These are phyloP conservation scores for Stemphylium vesicarium DNA, from an alignment of 2,329 filamentous ascomycete species.

Conservation along the genomic window DNA sequence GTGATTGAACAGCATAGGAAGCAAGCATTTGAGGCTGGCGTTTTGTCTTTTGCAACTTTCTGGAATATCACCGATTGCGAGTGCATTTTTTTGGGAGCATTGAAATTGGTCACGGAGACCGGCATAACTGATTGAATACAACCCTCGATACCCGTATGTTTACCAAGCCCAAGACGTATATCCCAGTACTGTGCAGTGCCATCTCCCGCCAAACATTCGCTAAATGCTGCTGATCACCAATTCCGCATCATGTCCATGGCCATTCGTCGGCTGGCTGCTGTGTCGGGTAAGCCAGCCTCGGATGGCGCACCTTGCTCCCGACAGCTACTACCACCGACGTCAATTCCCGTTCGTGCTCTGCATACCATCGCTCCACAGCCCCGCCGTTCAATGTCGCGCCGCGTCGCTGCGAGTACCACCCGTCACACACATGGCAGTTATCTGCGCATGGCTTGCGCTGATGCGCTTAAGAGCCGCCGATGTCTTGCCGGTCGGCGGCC, in stretches of 20 bases:
- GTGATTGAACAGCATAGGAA: conserved; percentile 31
- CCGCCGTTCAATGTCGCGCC: conserved; percentile 12
- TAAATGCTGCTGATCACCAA: not conserved
- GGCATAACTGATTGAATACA: not conserved
- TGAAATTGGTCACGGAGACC: conserved; percentile 1
- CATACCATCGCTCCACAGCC: conserved; percentile 16
- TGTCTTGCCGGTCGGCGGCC: conserved; percentile 5
- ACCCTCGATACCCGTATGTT: not conserved
- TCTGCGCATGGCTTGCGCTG: not conserved
- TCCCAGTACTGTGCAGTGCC: not conserved
- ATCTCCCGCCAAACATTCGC: not conserved
- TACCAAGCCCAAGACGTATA: not conserved
- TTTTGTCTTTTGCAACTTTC: conserved; percentile 5
- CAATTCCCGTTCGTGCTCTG: conserved; percentile 22
- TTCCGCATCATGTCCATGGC: not conserved
- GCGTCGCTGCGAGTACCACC: not conserved
- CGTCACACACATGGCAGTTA: not conserved
- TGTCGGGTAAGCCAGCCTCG: conserved; percentile 13
- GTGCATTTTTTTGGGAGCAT: conserved; percentile 7
- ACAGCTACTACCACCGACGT: conserved; percentile 11
- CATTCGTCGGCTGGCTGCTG: not conserved
- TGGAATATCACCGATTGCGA: conserved; percentile 1
- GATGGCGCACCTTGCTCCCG: conserved; percentile 24
- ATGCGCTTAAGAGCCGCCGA: conserved; percentile 2
- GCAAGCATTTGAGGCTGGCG: conserved; percentile 1